These are phyloP conservation scores for Thalassiosira livingstoniorum DNA, from an alignment of 352 stramenopile species.

Conservation along the genomic window DNA sequence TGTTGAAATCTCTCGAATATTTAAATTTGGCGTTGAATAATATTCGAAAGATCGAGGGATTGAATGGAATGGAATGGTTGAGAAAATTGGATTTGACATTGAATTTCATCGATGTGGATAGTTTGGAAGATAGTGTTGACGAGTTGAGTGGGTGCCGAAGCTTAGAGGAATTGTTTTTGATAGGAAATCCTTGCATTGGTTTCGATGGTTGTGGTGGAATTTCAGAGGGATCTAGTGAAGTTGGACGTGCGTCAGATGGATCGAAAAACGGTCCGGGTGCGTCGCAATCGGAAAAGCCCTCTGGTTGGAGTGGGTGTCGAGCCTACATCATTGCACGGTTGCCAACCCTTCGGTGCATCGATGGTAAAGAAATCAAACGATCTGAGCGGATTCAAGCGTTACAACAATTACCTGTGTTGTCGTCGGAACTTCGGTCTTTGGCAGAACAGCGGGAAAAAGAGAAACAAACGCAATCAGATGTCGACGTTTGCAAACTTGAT, in stretches of 20 bases:
- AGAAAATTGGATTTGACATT: constrained; percentile 91
- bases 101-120: constrained; percentile 94
- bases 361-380: constrained; percentile 90
- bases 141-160: constrained; percentile 87
- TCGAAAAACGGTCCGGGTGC: background rate
- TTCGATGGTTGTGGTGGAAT: background rate
- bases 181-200: constrained; percentile 90
- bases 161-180: constrained; percentile 93
- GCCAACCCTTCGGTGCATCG: constrained; percentile 88
- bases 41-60: constrained; percentile 89
- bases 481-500: constrained; percentile 4
- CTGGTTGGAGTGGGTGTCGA: constrained; percentile 82
- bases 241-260: background rate
- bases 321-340: constrained; percentile 90
- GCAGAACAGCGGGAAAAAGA: constrained; percentile 8
- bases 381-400: constrained; percentile 87
- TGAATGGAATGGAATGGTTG: constrained; percentile 77
- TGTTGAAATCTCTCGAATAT: constrained; percentile 94
- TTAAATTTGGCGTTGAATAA: constrained; percentile 97
- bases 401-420: constrained; percentile 86
- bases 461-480: constrained; percentile 6
- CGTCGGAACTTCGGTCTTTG: constrained; percentile 50
- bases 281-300: background rate
- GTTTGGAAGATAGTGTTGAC: constrained; percentile 89
- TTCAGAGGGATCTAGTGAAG: background rate